Evolutionary conservation across 2,329 filamentous ascomycete genomes (phyloP).

Genomic region (Stemphylium vesicarium): DNA sequence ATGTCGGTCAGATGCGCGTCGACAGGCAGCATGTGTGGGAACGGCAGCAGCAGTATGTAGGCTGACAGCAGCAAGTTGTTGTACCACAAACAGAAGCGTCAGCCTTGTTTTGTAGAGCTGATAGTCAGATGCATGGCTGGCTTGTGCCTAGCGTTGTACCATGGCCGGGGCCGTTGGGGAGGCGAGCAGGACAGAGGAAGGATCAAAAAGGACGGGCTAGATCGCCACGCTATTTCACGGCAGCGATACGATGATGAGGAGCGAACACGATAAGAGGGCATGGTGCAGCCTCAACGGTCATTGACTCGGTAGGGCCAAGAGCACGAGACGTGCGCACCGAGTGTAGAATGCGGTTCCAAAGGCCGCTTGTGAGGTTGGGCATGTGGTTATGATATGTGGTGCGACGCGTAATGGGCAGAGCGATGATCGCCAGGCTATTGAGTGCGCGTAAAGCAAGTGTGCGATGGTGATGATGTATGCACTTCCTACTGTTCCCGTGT

Average conservation of each 20-base stretch:
- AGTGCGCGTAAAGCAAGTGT: conserved; percentile 6
- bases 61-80: too few species aligned
- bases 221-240: conserved; percentile 22
- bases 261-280: neutral
- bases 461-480: neutral
- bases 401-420: conserved; percentile 35
- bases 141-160: neutral
- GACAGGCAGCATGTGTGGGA: neutral
- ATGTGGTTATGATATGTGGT: conserved; percentile 36
- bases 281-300: conserved; percentile 3
- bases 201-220: conserved; percentile 16
- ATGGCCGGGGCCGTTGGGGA: conserved; percentile 4
- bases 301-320: too few species aligned
- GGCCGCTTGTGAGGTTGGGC: conserved; percentile 4
- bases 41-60: neutral
- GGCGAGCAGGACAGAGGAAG: conserved; percentile 8
- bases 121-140: neutral
- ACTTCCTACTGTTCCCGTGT: neutral
- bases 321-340: too few species aligned
- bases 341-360: neutral
- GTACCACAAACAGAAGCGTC: too few species aligned
- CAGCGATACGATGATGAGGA: conserved; percentile 14
- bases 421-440: conserved; percentile 6
- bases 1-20: conserved; percentile 1
- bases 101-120: neutral